Evolutionary conservation across 2,329 filamentous ascomycete species (phyloP).

Genomic region (Graphilbum sp.): DNA sequence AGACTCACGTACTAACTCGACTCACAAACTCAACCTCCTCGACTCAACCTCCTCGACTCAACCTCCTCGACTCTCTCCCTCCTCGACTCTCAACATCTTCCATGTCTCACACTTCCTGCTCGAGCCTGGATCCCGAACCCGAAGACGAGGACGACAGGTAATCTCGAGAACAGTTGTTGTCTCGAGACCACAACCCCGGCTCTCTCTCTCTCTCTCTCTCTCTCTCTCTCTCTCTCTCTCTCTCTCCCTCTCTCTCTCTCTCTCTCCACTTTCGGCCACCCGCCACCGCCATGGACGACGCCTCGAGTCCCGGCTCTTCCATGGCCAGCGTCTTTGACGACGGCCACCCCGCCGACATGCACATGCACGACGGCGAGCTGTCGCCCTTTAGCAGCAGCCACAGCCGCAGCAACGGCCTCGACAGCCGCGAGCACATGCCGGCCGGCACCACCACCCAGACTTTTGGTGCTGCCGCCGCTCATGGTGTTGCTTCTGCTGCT

Average conservation of each 20-base stretch:
- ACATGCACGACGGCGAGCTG: slow-evolving; percentile 7
- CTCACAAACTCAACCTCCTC: too few species aligned
- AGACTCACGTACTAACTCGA: too few species aligned
- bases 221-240: too few species aligned
- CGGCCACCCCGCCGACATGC: slow-evolving; percentile 4
- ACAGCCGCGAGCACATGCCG: slow-evolving; percentile 3
- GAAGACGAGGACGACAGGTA: slow-evolving; percentile 8
- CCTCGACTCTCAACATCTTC: slow-evolving; percentile 3
- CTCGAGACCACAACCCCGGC: too few species aligned
- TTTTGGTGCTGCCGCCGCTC: too few species aligned
- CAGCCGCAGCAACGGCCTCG: neutral
- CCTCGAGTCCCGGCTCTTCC: slow-evolving; percentile 9
- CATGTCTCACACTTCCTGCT: slow-evolving; percentile 6
- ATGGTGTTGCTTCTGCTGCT: too few species aligned
- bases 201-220: too few species aligned
- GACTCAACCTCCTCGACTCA: neutral
- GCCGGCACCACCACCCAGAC: slow-evolving; percentile 5
- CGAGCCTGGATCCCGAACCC: slow-evolving; percentile 4
- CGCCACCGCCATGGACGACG: slow-evolving; percentile 7
- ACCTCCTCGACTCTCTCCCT: neutral
- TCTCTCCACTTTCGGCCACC: neutral
- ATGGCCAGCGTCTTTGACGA: slow-evolving; percentile 9
- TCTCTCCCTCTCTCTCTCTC: neutral
- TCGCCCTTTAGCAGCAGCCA: slow-evolving; percentile 7
- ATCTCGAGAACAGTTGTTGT: too few species aligned